A percentile compares a stretch with the other conserved stretches of the same genome.
Evolutionary conservation across 1,284 basidiomycete genomes (phyloP).

Genomic region (Apiotrichum montevideense): DNA sequence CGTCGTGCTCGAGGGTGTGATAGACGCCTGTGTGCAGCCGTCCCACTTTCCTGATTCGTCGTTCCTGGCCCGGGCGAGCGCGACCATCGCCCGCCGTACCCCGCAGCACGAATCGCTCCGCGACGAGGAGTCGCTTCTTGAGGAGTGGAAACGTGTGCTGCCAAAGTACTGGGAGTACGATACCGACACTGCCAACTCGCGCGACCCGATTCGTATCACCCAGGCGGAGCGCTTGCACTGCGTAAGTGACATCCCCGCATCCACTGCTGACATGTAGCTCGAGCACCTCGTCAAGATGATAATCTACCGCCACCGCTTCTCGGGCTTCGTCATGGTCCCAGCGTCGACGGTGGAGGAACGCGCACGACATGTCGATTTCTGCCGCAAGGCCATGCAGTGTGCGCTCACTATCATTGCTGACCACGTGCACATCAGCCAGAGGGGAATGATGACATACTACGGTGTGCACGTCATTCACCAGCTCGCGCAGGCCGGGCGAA

Average conservation of each 20-base stretch:
- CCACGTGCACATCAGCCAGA: slow-evolving; percentile 65
- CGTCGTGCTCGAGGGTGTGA: slow-evolving; percentile 66
- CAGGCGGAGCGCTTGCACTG: slow-evolving; percentile 79
- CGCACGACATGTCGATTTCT: slow-evolving; percentile 43
- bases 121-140: slow-evolving; percentile 70
- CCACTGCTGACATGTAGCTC: slow-evolving; percentile 38
- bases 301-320: slow-evolving; percentile 49
- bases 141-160: slow-evolving; percentile 65
- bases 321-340: slow-evolving; percentile 46
- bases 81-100: slow-evolving; percentile 42
- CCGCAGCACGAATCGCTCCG: slow-evolving; percentile 57
- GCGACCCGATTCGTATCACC: slow-evolving; percentile 77
- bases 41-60: slow-evolving; percentile 44
- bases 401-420: slow-evolving; percentile 61
- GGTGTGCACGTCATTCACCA: slow-evolving; percentile 91
- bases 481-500: slow-evolving; percentile 83
- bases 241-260: slow-evolving; percentile 4
- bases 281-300: slow-evolving; percentile 74
- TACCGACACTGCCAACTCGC: slow-evolving; percentile 69
- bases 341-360: slow-evolving; percentile 45
- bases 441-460: slow-evolving; percentile 88
- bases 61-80: slow-evolving; percentile 47
- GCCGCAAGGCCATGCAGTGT: slow-evolving; percentile 57
- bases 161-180: slow-evolving; percentile 73
- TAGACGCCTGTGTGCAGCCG: slow-evolving; percentile 51